Evolutionary conservation across 768 basidiomycete species (phyloP), one percentile per base, ranked within the genome.

Genomic region (Boletus tomentosulus): DNA sequence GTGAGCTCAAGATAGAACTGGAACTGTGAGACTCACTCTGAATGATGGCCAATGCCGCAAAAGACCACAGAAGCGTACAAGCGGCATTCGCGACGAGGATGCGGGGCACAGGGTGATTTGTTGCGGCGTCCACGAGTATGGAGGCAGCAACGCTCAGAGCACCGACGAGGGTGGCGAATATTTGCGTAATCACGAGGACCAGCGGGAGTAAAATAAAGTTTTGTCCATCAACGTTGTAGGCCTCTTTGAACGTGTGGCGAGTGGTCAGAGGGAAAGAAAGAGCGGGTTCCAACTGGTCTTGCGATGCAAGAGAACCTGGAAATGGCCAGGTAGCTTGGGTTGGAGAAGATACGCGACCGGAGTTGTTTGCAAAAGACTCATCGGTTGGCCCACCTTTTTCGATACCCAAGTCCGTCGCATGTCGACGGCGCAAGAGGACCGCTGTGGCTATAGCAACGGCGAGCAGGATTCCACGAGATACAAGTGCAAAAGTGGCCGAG

Each of bases 271-370:
- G 56, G 7, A 48, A 38, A 15, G 50, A 47, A 42, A 57, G 52
- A 30, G 50, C 6, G 46, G 24, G 37, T 16, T 37, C 25, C 12
- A 27, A 19, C 46, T 42, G 43, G 19, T 16, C 42, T 51, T 58
- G 63, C 31, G 57, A 45, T 19, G 60, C 59, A 8, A 70, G 66
- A 16, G 66, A 64, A 47, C 60, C 68, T 9, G 68, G 68, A 48
- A 69, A 69, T 22, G 68, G 68, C 68, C 68, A 71, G 1, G 68
- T 70, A 22, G 51, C 67, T 19, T 52, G 57, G 16, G 68, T 70
- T 27, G 68, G 66, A 34, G 70, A 69, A 24, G 67, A 67, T 33
- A 66, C 59, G 5, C 69, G 58, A 7, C 54, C 50, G 3, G 51
- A 48, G 27, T 42, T 46, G 43, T 50, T 55, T 51, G 27, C 42